Conservation (phyloP, 139 green algal species). For the Protoeuglena noctilucae region DNA sequence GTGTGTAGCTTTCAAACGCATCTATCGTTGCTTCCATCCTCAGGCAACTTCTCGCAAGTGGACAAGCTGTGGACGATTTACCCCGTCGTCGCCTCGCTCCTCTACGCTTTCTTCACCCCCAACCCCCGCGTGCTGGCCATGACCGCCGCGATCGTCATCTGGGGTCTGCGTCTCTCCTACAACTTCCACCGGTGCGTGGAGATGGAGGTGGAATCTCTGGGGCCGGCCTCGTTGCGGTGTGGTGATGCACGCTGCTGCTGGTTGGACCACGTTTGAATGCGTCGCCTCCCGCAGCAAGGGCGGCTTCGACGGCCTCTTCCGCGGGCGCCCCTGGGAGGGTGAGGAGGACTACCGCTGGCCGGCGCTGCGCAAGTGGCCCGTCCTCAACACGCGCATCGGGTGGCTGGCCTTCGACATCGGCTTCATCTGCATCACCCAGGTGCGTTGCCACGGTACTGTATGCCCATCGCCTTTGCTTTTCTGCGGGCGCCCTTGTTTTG, state of each 20-base stretch:
- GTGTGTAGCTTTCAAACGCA: no score
- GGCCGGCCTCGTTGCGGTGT: no score
- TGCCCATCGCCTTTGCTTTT: no score
- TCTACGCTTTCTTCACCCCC: constrained; percentile 1
- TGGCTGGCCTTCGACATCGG: constrained; percentile 13
- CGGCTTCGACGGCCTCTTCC: no score
- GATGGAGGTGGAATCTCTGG: no score
- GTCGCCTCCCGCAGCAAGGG: no score
- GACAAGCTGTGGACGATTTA: constrained; percentile 14
- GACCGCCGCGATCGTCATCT: constrained; percentile 1
- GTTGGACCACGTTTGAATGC: no score
- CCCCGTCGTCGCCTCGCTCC: constrained; percentile 3
- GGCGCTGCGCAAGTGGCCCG: neutral
- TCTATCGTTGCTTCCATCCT: constrained; percentile 7
- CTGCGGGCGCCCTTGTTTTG: no score
- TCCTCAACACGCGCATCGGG: neutral
- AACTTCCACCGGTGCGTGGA: constrained; percentile 16
- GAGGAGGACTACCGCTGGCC: constrained; percentile 19
- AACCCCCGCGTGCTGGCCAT: constrained; percentile 5
- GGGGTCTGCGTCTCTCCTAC: constrained; percentile 12
- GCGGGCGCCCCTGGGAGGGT: no score
- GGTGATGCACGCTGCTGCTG: no score
- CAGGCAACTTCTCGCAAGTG: constrained; percentile 6
- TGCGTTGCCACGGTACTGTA: no score
- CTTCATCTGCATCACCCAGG: no score